Conservation (phyloP, 495 filamentous ascomycete genomes). For the Aspergillus sclerotioniger region DNA sequence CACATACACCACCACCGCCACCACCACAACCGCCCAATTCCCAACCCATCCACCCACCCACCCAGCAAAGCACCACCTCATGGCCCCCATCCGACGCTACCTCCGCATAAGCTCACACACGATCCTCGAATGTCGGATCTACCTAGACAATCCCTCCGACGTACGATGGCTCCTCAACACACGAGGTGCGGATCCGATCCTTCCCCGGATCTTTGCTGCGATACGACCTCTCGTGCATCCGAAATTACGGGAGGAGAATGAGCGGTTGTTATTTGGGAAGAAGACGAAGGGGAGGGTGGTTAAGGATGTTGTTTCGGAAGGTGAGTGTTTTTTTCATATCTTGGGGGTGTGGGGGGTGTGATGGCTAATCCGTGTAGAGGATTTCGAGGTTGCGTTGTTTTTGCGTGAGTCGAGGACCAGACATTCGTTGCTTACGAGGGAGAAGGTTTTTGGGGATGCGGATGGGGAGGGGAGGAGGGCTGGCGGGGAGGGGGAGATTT, state of each 20-base stretch:
- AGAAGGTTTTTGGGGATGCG: slow-evolving; percentile 61
- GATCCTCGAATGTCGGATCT: slow-evolving; percentile 91
- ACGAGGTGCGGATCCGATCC: slow-evolving; percentile 58
- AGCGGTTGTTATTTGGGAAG: slow-evolving; percentile 49
- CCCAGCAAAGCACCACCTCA: slow-evolving; percentile 26
- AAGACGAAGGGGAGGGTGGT: slow-evolving; percentile 70
- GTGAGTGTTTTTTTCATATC: slow-evolving; percentile 43
- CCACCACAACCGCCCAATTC: neutral
- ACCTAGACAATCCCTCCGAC: slow-evolving; percentile 85
- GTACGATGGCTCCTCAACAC: slow-evolving; percentile 73
- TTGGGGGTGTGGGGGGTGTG: neutral
- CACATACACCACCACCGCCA: too few relatives aligned
- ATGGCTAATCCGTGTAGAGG: slow-evolving; percentile 55
- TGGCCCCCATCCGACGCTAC: slow-evolving; percentile 83
- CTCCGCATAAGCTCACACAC: slow-evolving; percentile 84
- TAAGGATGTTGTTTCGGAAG: slow-evolving; percentile 83
- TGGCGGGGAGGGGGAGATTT: slow-evolving; percentile 33
- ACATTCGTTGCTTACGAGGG: slow-evolving; percentile 82
- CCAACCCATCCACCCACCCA: neutral
- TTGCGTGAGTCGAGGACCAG: slow-evolving; percentile 84
- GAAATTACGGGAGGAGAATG: slow-evolving; percentile 86
- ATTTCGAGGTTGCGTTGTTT: slow-evolving; percentile 93
- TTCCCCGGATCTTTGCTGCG: slow-evolving; percentile 77
- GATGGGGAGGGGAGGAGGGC: slow-evolving; percentile 37
- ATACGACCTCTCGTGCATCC: slow-evolving; percentile 83